A percentile compares a stretch with the other conserved stretches of the same genome.
phyloP scores from a whole-genome alignment of 1,139 yeast genomes.

The Lodderomyces pseudojiufengensis region DNA sequence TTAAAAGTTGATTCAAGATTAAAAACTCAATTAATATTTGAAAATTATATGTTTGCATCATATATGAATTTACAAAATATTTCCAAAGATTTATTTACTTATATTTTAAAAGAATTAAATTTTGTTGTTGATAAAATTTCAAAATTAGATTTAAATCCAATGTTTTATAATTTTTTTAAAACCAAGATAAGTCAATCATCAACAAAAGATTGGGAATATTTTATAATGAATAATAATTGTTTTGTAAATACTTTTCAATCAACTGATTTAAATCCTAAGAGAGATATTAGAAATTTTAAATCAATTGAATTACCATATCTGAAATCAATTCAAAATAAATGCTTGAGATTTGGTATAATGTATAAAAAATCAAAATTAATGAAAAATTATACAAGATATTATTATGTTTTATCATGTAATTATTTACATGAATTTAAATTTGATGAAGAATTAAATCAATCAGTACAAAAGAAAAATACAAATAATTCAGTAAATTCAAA shows the following conservation, averaged over 20 bases:
- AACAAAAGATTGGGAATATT: slow-evolving; percentile 37
- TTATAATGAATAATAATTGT: slow-evolving; percentile 33
- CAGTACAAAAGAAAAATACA: background rate
- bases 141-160: slow-evolving; percentile 20
- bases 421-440: slow-evolving; percentile 44
- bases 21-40: slow-evolving; percentile 41
- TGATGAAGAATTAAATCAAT: slow-evolving; percentile 20
- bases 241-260: slow-evolving; percentile 34
- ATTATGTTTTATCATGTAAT: slow-evolving; percentile 43
- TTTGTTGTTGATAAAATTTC: slow-evolving; percentile 34
- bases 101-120: slow-evolving; percentile 38
- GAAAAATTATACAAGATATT: slow-evolving; percentile 38
- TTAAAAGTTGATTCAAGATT: slow-evolving; percentile 40
- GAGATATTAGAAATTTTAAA: slow-evolving; percentile 29
- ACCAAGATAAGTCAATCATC: slow-evolving; percentile 22
- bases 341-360: slow-evolving; percentile 41
- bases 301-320: slow-evolving; percentile 33
- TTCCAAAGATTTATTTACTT: slow-evolving; percentile 38
- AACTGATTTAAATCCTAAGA: slow-evolving; percentile 25
- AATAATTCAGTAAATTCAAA: no score
- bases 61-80: slow-evolving; percentile 44
- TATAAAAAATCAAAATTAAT: slow-evolving; percentile 42
- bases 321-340: slow-evolving; percentile 40
- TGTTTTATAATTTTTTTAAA: slow-evolving; percentile 19
- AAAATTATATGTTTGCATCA: slow-evolving; percentile 44